phyloP scores from a whole-genome alignment of 1,284 basidiomycete species.

The Phlebopus sp. region DNA sequence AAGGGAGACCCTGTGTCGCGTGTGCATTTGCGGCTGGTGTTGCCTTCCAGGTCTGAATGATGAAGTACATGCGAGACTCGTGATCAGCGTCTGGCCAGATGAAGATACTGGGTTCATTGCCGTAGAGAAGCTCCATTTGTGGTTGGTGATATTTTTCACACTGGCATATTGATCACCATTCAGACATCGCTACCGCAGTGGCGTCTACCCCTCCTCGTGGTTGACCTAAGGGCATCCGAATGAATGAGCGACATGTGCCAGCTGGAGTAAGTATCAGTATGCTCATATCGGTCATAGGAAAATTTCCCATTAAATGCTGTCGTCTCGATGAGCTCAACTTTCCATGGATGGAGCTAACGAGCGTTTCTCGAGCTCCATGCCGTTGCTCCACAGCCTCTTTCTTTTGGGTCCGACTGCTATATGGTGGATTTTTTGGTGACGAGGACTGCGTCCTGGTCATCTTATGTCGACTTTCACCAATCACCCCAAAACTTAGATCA shows the following conservation, averaged over 20 bases:
- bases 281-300: neutral
- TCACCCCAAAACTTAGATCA: too few relatives aligned
- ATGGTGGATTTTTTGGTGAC: too few relatives aligned
- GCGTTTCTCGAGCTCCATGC: neutral
- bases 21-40: neutral
- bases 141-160: neutral
- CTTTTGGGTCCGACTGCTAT: too few relatives aligned
- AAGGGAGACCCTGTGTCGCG: neutral
- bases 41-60: conserved; percentile 10
- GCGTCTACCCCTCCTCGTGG: neutral
- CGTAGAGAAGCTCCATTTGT: neutral
- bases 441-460: too few relatives aligned
- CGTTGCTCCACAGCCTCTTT: too few relatives aligned
- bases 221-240: neutral
- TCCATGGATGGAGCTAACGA: neutral
- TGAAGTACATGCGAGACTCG: conserved; percentile 6
- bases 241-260: neutral
- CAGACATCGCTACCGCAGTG: neutral
- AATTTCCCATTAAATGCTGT: neutral
- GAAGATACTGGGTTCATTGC: neutral
- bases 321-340: neutral
- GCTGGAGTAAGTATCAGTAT: neutral
- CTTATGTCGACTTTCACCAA: too few relatives aligned
- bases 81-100: conserved; percentile 12
- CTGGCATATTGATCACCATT: neutral